Base-by-base conservation (phyloP, 495 filamentous ascomycete species). In the Aspergillus ostianus region DNA sequence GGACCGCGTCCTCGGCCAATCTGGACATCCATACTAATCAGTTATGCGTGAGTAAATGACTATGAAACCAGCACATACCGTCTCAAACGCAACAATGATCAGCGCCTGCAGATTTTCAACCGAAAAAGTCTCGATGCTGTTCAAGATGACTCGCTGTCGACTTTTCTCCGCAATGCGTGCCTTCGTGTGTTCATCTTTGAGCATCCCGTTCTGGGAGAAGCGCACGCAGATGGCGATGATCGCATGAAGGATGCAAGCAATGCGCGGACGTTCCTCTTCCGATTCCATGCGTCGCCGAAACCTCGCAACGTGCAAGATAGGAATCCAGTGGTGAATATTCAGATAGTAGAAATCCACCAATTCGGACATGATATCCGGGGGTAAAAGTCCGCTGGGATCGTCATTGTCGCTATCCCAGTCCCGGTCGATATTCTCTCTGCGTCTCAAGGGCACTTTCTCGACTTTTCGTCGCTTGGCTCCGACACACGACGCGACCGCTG, bases 101-200 rank as follows among this genome's bases (percentile, higher is more conserved):
- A 69, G 51, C 0, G 69, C 69, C 55, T 71, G 69, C 26, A 71
- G 36, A 13, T 69, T 71, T 50, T 69, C 69, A 6, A 71, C 64
- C 0, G 69, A 71, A 32, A 71, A 64, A 2, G 60, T 53, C 54
- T 71, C 66, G 30, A 61, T 71, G 18, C 60, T 60, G 20, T 57
- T 56, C 15, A 65, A 32, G 10, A 67, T 58, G 4, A 67, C 62
- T 45, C 52, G 61, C 49, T 65, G 65, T 3, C 68, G 65, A 57
- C 63, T 66, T 51, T 50, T 57, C 10, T 63, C 62, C 2, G 62
- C 61, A 3, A 64, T 52, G 6, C 54, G 51, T 3, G 44, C 15
- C 46, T 60, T 64, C 12, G 10, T 32, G 13, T 56, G 51, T 17
- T 46, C 47, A 7, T 62, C 50, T 4, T 32, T 30, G 13, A 66